Base-by-base conservation (phyloP, 75 land plant genomes). In the Selaginella tamariscina region DNA sequence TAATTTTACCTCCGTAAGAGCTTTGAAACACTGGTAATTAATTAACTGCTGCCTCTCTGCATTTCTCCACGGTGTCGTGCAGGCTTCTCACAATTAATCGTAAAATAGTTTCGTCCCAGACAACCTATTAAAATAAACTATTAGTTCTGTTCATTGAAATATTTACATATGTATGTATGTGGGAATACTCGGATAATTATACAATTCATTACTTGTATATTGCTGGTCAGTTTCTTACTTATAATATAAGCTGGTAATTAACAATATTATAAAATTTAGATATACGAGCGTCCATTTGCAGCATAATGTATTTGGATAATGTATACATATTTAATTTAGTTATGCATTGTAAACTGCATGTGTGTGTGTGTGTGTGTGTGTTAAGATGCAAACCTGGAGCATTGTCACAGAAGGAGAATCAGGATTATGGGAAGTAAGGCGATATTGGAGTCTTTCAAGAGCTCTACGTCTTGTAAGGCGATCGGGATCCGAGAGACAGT, bases 61-160 rank as follows among this genome's bases (percentile, higher is more conserved):
- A 73, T 54, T 67, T 77, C 56, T 77, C 77, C 20, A 68, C 68
- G 8, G 71, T 30, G 65, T 77, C 77, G 67, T 68, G 55, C 13
- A 77, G 54, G 27, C 49, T 65, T 24, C 56, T 31, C 32, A 77
- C 30, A 24, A 77, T 65, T 27, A 57, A 26, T 32, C 33, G 56
- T 0, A 73, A 71, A 2, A 73, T 72, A 1, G 64, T 68, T 1
- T 73, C 76, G 31, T 77, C 79, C 79, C 79, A 77, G 26, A 69
- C 77, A 55, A 67, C 66, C 79, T 77, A 24, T n/a, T 24, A 56
- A 23, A 21, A 23, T 23, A 55, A n/a, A 44, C 9, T 55, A 56
- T 2, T 23, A 1, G 29, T 56, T 18, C 26, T 29, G 1, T 21
- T 1, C 22, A 2, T 59, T 8, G 62, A 5, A 20, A 23, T 5